These are phyloP conservation scores for Nepenthes gracilis DNA, from an alignment of 148 eudicot species.

Conservation along the genomic window DNA sequence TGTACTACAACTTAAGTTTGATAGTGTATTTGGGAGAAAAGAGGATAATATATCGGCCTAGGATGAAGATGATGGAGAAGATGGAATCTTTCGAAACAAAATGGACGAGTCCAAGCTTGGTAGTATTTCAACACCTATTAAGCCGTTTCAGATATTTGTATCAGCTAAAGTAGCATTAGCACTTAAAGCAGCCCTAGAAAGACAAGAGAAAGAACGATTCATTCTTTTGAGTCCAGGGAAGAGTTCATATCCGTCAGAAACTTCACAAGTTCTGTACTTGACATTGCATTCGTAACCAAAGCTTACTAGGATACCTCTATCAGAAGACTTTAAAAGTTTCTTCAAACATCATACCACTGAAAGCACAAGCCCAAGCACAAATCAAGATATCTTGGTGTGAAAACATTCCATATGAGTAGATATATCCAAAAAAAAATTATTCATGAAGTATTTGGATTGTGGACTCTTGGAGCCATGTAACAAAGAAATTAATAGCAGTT, in stretches of 20 bases:
- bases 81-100: conserved; percentile 75
- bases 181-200: conserved; percentile 87
- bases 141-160: conserved; percentile 85
- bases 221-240: conserved; percentile 31
- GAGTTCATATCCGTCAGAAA: conserved; percentile 30
- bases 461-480: too few species aligned
- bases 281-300: conserved; percentile 75
- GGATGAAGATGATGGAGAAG: conserved; percentile 71
- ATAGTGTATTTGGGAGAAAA: conserved; percentile 64
- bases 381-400: too few species aligned
- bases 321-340: conserved; percentile 33
- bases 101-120: conserved; percentile 86
- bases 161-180: conserved; percentile 85
- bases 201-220: conserved; percentile 64
- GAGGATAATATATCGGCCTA: conserved; percentile 68
- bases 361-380: neutral
- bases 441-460: too few species aligned
- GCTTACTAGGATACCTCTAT: conserved; percentile 61
- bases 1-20: conserved; percentile 71
- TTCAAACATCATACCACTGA: conserved; percentile 36
- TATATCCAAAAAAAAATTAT: too few species aligned
- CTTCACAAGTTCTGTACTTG: conserved; percentile 18
- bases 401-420: too few species aligned
- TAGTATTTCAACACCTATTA: conserved; percentile 69
- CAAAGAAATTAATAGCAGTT: too few species aligned